These are phyloP conservation scores for Blattamonas nauphoetae DNA, from an alignment of 78 protist species.

Conservation along the genomic window DNA sequence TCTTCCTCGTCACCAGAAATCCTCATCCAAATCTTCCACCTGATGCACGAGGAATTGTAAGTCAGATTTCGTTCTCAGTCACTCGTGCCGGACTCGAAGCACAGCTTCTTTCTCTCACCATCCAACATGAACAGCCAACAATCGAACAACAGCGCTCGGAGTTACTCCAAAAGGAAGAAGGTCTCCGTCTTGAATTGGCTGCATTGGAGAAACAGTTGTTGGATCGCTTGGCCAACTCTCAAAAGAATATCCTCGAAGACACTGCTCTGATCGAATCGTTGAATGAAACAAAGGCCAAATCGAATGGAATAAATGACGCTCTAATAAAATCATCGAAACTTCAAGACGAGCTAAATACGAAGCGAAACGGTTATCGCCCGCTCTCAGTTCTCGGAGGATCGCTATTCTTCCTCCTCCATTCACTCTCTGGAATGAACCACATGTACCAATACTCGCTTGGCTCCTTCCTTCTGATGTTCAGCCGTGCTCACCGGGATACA, in stretches of 20 bases:
- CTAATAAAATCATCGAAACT: constrained; percentile 33
- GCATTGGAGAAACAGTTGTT: constrained; percentile 54
- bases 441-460: constrained; percentile 66
- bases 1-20: constrained; percentile 55
- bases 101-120: constrained; percentile 48
- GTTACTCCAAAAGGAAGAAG: constrained; percentile 61
- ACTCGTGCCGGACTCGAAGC: constrained; percentile 24
- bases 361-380: constrained; percentile 62
- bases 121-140: constrained; percentile 63
- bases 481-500: background rate
- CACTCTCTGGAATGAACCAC: constrained; percentile 37
- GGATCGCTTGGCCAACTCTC: constrained; percentile 26
- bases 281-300: constrained; percentile 47
- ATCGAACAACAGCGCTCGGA: constrained; percentile 39
- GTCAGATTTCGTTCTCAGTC: constrained; percentile 49
- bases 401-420: constrained; percentile 51
- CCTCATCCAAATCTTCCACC: constrained; percentile 49
- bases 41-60: constrained; percentile 39
- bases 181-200: constrained; percentile 40
- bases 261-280: constrained; percentile 48
- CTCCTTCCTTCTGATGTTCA: constrained; percentile 24
- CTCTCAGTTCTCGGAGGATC: constrained; percentile 32
- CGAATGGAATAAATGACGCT: constrained; percentile 25
- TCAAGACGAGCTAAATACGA: constrained; percentile 40
- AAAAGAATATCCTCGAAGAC: constrained; percentile 68